Evolutionary conservation across 768 basidiomycete genomes (phyloP).

Genomic region (Boletus pseudopeckii): DNA sequence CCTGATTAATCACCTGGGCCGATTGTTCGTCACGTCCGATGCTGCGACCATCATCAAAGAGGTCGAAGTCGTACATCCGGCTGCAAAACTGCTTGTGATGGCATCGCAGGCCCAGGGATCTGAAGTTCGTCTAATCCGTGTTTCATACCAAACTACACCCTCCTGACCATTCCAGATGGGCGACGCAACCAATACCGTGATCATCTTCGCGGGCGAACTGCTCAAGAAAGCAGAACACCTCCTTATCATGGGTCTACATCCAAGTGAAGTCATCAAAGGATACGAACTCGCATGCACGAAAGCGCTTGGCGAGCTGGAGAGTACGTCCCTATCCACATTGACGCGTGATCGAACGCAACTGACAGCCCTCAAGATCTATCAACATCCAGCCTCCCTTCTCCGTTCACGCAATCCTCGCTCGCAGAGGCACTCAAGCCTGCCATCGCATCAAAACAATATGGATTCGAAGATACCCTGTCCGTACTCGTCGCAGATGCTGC

Average conservation of each 20-base stretch:
- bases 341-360: conserved; percentile 10
- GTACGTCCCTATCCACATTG: conserved; percentile 53
- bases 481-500: conserved; percentile 90
- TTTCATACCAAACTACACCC: neutral
- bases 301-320: conserved; percentile 83
- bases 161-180: conserved; percentile 67
- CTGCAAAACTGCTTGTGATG: conserved; percentile 99
- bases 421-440: conserved; percentile 79
- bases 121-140: conserved; percentile 55
- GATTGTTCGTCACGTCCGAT: conserved; percentile 96
- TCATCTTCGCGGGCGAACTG: conserved; percentile 94
- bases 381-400: conserved; percentile 64
- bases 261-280: conserved; percentile 91
- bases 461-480: conserved; percentile 80
- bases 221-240: conserved; percentile 91
- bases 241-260: conserved; percentile 94
- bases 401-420: conserved; percentile 66
- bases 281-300: conserved; percentile 89
- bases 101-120: conserved; percentile 94
- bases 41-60: conserved; percentile 98
- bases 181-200: conserved; percentile 91
- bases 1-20: conserved; percentile 94
- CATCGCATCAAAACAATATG: conserved; percentile 97
- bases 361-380: conserved; percentile 54
- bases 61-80: conserved; percentile 97